phyloP scores from a whole-genome alignment of 2,329 filamentous ascomycete species.

The Aspergillus versicolor region DNA sequence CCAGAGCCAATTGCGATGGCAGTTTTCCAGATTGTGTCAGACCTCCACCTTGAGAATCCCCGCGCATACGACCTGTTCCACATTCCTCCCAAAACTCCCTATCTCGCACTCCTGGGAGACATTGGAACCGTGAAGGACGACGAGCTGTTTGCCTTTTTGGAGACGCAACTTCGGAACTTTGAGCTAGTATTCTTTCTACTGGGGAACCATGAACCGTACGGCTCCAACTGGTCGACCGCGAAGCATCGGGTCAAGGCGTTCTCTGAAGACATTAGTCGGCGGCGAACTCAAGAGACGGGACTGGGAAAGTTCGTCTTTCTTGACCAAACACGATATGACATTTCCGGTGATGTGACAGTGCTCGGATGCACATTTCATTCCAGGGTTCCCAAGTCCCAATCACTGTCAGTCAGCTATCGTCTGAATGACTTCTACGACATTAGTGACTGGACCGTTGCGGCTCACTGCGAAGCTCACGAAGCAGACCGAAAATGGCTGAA shows the following conservation, averaged over 20 bases:
- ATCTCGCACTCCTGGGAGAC: slow-evolving; percentile 58
- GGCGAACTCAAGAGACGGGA: slow-evolving; percentile 5
- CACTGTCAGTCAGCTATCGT: slow-evolving; percentile 40
- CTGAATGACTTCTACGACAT: slow-evolving; percentile 56
- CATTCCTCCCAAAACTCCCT: slow-evolving; percentile 48
- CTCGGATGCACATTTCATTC: slow-evolving; percentile 55
- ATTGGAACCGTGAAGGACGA: slow-evolving; percentile 51
- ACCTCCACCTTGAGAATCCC: slow-evolving; percentile 56
- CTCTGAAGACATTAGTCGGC: slow-evolving; percentile 19
- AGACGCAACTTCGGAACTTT: slow-evolving; percentile 50
- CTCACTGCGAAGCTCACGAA: slow-evolving; percentile 31
- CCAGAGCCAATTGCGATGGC: slow-evolving; percentile 17
- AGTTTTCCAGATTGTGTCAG: slow-evolving; percentile 53
- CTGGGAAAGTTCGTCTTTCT: slow-evolving; percentile 43
- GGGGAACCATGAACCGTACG: slow-evolving; percentile 60
- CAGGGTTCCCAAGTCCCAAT: slow-evolving; percentile 38
- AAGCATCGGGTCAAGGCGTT: slow-evolving; percentile 25
- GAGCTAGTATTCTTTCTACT: slow-evolving; percentile 52
- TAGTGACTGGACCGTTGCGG: slow-evolving; percentile 34
- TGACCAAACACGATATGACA: slow-evolving; percentile 39
- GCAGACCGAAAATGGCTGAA: slow-evolving; percentile 42
- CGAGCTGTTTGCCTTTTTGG: slow-evolving; percentile 50
- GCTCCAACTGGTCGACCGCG: slow-evolving; percentile 28
- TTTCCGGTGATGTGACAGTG: slow-evolving; percentile 38
- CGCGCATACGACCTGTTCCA: slow-evolving; percentile 53